Conservation (phyloP, 1,284 basidiomycete species). For the Heterobasidion parviporum region DNA sequence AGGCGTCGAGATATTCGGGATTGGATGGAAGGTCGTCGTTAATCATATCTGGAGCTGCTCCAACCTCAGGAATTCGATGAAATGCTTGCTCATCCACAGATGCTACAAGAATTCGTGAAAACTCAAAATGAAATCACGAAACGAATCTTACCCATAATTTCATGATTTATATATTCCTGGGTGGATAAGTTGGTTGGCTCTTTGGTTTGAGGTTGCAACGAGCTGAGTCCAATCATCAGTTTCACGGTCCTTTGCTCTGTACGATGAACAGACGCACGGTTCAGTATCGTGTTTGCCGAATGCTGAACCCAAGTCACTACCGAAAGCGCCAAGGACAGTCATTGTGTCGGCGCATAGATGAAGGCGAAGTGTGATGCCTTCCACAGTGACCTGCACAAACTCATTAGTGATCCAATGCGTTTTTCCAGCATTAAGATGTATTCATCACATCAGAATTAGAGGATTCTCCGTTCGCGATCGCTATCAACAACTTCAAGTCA, state of each 20-base stretch:
- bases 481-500: constrained; percentile 9
- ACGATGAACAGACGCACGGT: constrained; percentile 4
- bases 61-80: constrained; percentile 60
- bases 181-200: neutral
- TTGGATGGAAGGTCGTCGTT: constrained; percentile 88
- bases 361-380: constrained; percentile 7
- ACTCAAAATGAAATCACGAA: neutral
- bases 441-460: constrained; percentile 6
- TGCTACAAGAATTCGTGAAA: constrained; percentile 28
- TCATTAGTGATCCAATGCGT: neutral
- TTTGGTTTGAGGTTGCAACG: neutral
- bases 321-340: constrained; percentile 10
- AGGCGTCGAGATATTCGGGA: constrained; percentile 78
- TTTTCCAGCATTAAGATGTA: neutral
- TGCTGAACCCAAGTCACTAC: constrained; percentile 7
- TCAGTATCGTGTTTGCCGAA: constrained; percentile 3
- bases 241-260: neutral
- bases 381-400: constrained; percentile 6
- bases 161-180: neutral
- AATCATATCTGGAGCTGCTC: constrained; percentile 81
- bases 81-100: constrained; percentile 87
- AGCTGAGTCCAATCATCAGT: neutral
- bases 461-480: neutral
- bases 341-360: constrained; percentile 14
- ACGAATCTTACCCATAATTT: constrained; percentile 8